Conservation (phyloP, 768 basidiomycete genomes). For the Leccinellum albellum region DNA sequence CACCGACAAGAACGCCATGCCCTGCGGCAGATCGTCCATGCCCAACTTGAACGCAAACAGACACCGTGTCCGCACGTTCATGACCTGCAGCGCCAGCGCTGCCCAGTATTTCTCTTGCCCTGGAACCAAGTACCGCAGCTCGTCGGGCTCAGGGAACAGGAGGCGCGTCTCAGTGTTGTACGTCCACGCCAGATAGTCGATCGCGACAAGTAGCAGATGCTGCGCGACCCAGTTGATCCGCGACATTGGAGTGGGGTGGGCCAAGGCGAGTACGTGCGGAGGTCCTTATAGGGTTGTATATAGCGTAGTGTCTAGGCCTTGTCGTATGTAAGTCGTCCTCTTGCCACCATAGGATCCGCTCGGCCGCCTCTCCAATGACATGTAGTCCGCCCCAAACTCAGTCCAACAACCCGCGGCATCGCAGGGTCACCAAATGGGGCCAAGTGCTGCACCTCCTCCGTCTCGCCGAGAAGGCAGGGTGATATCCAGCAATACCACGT, state of each 20-base stretch:
- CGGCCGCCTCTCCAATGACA: too few relatives aligned
- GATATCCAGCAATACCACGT: conserved; percentile 95
- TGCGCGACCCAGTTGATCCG: conserved; percentile 99
- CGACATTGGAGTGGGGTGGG: conserved; percentile 47
- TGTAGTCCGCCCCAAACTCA: too few relatives aligned
- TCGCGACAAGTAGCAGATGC: conserved; percentile 91
- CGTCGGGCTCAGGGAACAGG: conserved; percentile 95
- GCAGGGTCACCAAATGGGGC: conserved; percentile 64
- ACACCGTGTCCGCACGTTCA: too few relatives aligned
- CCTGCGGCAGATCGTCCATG: conserved; percentile 39
- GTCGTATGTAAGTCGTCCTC: too few relatives aligned
- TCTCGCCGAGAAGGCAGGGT: conserved; percentile 78
- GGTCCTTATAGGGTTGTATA: too few relatives aligned
- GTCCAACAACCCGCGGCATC: conserved; percentile 42
- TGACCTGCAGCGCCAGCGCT: conserved; percentile 86
- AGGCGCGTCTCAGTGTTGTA: conserved; percentile 89
- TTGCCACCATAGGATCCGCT: too few relatives aligned
- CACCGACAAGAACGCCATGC: conserved; percentile 95
- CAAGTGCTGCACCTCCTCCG: conserved; percentile 57
- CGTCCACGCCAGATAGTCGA: conserved; percentile 79
- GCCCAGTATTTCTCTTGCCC: conserved; percentile 87
- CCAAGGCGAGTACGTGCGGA: too few relatives aligned
- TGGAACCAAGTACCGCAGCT: conserved; percentile 83
- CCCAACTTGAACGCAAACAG: conserved; percentile 73
- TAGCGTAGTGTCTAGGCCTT: too few relatives aligned